Evolutionary conservation across 306 rosid genomes (phyloP).

Genomic region (Cucurbita pepo): DNA sequence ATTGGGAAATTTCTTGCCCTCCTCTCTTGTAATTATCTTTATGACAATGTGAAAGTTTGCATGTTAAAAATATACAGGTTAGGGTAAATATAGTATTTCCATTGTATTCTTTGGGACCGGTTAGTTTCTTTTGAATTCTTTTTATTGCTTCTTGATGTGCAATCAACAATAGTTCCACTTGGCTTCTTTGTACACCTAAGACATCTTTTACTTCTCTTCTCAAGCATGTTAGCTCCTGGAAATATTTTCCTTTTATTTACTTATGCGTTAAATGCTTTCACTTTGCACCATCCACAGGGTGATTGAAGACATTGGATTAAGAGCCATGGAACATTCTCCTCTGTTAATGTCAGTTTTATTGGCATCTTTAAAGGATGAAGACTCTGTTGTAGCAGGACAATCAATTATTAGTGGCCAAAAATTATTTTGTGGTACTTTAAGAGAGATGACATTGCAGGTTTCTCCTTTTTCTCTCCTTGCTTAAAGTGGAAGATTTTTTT

Average conservation of each 20-base stretch:
- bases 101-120: neutral
- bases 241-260: neutral
- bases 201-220: neutral
- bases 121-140: neutral
- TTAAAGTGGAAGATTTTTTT: neutral
- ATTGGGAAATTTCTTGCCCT: neutral
- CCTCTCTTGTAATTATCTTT: neutral
- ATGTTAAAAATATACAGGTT: neutral
- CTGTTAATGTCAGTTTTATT: slow-evolving; percentile 42
- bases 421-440: slow-evolving; percentile 42
- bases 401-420: slow-evolving; percentile 57
- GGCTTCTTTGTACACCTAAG: neutral
- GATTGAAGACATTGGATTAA: slow-evolving; percentile 70
- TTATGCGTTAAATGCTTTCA: neutral
- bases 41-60: neutral
- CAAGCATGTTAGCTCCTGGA: neutral
- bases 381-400: slow-evolving; percentile 37
- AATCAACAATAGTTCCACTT: neutral
- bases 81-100: neutral
- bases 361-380: slow-evolving; percentile 48
- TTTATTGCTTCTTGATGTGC: neutral
- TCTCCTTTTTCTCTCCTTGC: slow-evolving; percentile 5
- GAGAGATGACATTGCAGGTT: slow-evolving; percentile 78
- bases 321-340: slow-evolving; percentile 53
- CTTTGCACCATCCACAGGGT: slow-evolving; percentile 27